A percentile compares a stretch with the other conserved stretches of the same genome.
phyloP scores from a whole-genome alignment of 129 eudicot species.

The Arctium lappa region DNA sequence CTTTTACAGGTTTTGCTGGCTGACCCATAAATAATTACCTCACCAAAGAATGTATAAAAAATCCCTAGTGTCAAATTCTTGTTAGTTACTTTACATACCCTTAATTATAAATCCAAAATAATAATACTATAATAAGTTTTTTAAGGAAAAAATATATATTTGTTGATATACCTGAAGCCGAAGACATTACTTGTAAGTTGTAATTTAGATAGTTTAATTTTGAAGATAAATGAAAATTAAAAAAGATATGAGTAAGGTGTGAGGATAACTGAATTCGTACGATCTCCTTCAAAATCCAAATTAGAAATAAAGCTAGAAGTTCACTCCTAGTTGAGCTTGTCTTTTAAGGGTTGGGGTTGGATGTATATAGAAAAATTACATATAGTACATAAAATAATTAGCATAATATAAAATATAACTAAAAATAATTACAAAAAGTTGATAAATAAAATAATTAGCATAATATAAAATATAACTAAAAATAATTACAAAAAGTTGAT shows the following conservation, averaged over 20 bases:
- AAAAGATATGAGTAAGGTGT: background rate
- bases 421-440: no score
- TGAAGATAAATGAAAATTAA: background rate
- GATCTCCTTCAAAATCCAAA: background rate
- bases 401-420: background rate
- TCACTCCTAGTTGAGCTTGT: background rate
- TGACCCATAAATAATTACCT: background rate
- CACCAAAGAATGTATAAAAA: slow-evolving; percentile 24
- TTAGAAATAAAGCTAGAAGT: background rate
- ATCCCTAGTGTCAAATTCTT: no score
- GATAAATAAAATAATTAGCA: no score
- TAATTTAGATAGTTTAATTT: background rate
- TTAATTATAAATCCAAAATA: no score
- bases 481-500: no score
- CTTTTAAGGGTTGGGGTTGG: no score
- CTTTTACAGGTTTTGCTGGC: slow-evolving; percentile 21
- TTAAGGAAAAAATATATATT: background rate
- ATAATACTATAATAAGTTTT: no score
- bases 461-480: no score
- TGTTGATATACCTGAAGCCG: background rate
- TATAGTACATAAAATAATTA: no score
- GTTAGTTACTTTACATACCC: no score
- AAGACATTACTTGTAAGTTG: background rate
- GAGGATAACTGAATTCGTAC: background rate
- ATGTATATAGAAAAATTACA: no score